Percentiles rank a stretch among this genome's conserved stretches.
These are phyloP conservation scores for Pythium diclinum DNA, from an alignment of 352 stramenopile genomes.

Conservation along the genomic window DNA sequence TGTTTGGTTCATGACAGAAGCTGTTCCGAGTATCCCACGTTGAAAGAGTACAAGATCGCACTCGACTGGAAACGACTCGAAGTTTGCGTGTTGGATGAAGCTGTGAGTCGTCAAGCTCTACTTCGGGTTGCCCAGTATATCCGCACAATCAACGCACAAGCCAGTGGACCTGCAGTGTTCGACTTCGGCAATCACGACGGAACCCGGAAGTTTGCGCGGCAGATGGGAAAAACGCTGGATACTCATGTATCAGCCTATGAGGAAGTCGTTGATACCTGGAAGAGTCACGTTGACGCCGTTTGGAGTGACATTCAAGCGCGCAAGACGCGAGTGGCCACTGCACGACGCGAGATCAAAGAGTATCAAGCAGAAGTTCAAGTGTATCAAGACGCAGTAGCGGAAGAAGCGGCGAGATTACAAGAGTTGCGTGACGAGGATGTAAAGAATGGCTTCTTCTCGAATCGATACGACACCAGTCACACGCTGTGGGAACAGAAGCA, in stretches of 20 bases:
- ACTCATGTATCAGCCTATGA: background rate
- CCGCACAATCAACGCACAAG: background rate
- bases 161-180: background rate
- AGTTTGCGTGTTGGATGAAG: slow-evolving; percentile 6
- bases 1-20: background rate
- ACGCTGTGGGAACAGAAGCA: slow-evolving; percentile 1
- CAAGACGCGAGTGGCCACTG: slow-evolving; percentile 9
- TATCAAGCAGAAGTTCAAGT: slow-evolving; percentile 5
- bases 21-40: background rate
- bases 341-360: slow-evolving; percentile 1
- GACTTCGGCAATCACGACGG: background rate
- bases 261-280: background rate
- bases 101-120: background rate
- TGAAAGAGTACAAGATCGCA: slow-evolving; percentile 1
- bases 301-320: slow-evolving; percentile 11
- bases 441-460: background rate
- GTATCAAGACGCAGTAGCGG: background rate
- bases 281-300: background rate
- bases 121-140: slow-evolving; percentile 2
- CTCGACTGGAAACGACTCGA: slow-evolving; percentile 2
- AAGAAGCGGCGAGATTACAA: slow-evolving; percentile 8
- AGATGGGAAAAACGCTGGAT: background rate
- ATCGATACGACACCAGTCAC: slow-evolving; percentile 6
- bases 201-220: background rate
- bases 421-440: slow-evolving; percentile 4